Evolutionary conservation across 768 basidiomycete species (phyloP).

Genomic region (Boletus huronensis): DNA sequence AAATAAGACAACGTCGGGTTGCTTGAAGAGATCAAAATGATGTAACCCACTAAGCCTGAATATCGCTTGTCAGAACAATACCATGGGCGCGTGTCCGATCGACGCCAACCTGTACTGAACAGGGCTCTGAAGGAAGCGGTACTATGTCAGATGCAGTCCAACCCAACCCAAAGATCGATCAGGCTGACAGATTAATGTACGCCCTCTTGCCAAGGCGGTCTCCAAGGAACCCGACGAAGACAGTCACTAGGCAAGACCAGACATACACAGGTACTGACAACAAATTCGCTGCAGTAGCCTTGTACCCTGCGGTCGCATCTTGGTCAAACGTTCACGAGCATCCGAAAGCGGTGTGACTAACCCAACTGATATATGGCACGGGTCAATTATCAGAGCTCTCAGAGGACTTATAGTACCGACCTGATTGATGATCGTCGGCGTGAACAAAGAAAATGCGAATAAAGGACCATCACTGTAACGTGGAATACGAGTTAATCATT

Average conservation of each 20-base stretch:
- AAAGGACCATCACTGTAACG: constrained; percentile 43
- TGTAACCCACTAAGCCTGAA: constrained; percentile 54
- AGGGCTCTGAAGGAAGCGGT: constrained; percentile 19
- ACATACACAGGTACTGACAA: constrained; percentile 76
- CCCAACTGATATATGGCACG: constrained; percentile 14
- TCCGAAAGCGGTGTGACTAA: constrained; percentile 4
- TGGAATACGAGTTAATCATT: constrained; percentile 3
- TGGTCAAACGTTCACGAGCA: not conserved
- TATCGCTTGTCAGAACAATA: not conserved
- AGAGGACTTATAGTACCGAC: constrained; percentile 32
- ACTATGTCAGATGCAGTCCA: constrained; percentile 1
- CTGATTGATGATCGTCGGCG: constrained; percentile 46
- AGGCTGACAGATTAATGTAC: constrained; percentile 56
- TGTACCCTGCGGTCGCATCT: constrained; percentile 41
- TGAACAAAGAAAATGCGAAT: constrained; percentile 54
- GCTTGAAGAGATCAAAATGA: constrained; percentile 59
- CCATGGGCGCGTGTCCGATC: not conserved
- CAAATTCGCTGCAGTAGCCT: constrained; percentile 65
- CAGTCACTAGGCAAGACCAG: constrained; percentile 68
- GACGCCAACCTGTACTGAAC: constrained; percentile 31
- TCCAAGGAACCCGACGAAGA: constrained; percentile 56
- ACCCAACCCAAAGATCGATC: not conserved
- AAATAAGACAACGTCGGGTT: constrained; percentile 68
- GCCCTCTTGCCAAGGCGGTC: constrained; percentile 57
- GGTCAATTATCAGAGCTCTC: not conserved